These are phyloP conservation scores for Aspergillus fischeri DNA, from an alignment of 2,329 filamentous ascomycete species.

Conservation along the genomic window DNA sequence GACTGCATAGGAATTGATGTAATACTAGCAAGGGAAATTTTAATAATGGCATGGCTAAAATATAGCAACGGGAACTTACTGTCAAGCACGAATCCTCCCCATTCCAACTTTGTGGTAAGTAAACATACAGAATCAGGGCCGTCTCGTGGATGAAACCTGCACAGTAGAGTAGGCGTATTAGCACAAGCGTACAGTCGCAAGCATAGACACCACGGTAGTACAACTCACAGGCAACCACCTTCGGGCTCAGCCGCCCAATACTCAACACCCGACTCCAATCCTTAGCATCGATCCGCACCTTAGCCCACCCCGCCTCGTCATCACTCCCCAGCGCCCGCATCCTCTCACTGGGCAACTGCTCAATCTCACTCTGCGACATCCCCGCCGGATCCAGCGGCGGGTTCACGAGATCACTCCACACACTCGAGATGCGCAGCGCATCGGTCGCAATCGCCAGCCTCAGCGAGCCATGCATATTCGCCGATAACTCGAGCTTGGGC, in stretches of 20 bases:
- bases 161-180: not conserved
- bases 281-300: slow-evolving; percentile 82
- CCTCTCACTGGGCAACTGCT: slow-evolving; percentile 74
- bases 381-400: slow-evolving; percentile 78
- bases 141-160: slow-evolving; percentile 44
- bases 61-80: slow-evolving; percentile 25
- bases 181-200: not conserved
- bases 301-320: slow-evolving; percentile 80
- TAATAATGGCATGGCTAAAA: not conserved
- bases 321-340: slow-evolving; percentile 64
- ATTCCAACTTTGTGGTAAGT: slow-evolving; percentile 38
- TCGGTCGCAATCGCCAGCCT: slow-evolving; percentile 78
- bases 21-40: slow-evolving; percentile 30
- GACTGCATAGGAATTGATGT: slow-evolving; percentile 42
- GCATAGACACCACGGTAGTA: not conserved
- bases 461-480: slow-evolving; percentile 90
- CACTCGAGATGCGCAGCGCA: slow-evolving; percentile 75
- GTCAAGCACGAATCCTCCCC: slow-evolving; percentile 45
- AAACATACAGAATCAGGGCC: slow-evolving; percentile 45
- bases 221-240: slow-evolving; percentile 79
- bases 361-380: slow-evolving; percentile 61
- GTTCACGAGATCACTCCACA: slow-evolving; percentile 82
- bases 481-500: slow-evolving; percentile 76
- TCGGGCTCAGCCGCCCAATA: slow-evolving; percentile 80
- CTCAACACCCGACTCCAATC: slow-evolving; percentile 95